Evolutionary conservation across 73 alveolate species (phyloP).

Genomic region (Effrenium voratum): DNA sequence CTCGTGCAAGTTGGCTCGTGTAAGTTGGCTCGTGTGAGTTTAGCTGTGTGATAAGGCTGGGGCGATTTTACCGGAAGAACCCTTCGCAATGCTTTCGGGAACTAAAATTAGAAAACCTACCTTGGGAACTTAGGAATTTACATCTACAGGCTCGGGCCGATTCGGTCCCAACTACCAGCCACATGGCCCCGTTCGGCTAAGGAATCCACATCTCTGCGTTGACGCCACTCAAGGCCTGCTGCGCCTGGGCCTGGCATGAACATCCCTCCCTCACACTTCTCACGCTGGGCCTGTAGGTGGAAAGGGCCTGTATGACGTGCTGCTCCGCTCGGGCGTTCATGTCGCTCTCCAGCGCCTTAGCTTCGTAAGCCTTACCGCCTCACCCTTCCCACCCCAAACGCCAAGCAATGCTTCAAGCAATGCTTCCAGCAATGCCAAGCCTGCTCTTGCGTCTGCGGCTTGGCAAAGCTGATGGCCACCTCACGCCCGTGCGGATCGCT

Average conservation of each 20-base stretch:
- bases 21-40: too few species aligned
- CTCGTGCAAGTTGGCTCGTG: too few species aligned
- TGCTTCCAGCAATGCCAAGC: not conserved
- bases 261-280: not conserved
- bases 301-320: not conserved
- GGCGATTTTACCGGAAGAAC: too few species aligned
- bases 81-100: too few species aligned
- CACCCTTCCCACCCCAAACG: not conserved
- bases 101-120: too few species aligned
- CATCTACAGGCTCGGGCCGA: too few species aligned
- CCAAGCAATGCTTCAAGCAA: not conserved
- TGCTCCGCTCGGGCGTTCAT: slow-evolving; percentile 79
- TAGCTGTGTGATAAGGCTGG: too few species aligned
- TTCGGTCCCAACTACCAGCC: too few species aligned
- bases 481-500: too few species aligned
- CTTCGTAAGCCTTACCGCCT: not conserved
- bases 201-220: slow-evolving; percentile 92
- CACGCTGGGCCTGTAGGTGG: not conserved
- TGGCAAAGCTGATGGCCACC: slow-evolving; percentile 89
- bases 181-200: too few species aligned
- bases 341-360: slow-evolving; percentile 59
- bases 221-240: slow-evolving; percentile 82
- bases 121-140: too few species aligned
- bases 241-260: slow-evolving; percentile 57
- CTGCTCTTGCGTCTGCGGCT: slow-evolving; percentile 92